These are phyloP conservation scores for Dactylellina cionopaga DNA, from an alignment of 2,329 filamentous ascomycete species.

Conservation along the genomic window DNA sequence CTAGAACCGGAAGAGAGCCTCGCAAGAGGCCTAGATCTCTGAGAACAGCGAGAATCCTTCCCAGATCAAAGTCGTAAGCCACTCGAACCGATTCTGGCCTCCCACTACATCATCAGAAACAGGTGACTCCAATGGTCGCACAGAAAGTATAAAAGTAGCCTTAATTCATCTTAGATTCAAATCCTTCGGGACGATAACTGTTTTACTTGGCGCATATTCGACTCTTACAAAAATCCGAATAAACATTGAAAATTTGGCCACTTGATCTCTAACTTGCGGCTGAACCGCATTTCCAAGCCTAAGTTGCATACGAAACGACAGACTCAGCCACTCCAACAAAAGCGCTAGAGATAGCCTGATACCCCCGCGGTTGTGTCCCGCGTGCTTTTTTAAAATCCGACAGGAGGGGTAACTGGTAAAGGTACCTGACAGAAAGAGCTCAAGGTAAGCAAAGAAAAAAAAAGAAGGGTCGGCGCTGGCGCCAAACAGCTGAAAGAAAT, in stretches of 20 bases:
- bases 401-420: background rate
- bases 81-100: too few relatives aligned
- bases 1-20: background rate
- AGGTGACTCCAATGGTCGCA: too few relatives aligned
- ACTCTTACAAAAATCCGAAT: background rate
- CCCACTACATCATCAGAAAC: too few relatives aligned
- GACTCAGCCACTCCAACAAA: constrained; percentile 5
- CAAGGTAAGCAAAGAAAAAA: constrained; percentile 1
- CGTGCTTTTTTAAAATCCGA: background rate
- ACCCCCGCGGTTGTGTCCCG: constrained; percentile 4
- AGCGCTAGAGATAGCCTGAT: constrained; percentile 12
- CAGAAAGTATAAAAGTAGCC: background rate
- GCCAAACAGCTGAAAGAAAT: too few relatives aligned
- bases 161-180: background rate
- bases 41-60: too few relatives aligned
- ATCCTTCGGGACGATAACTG: background rate
- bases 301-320: constrained; percentile 9
- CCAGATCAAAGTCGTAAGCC: too few relatives aligned
- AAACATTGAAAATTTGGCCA: constrained; percentile 5
- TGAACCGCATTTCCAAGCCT: constrained; percentile 17
- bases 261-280: constrained; percentile 39
- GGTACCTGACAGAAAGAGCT: background rate
- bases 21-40: background rate
- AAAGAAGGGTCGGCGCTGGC: too few relatives aligned
- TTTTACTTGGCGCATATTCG: constrained; percentile 22